Conservation (phyloP, 208 protist species). For the Jaenimonas drosophilae region DNA sequence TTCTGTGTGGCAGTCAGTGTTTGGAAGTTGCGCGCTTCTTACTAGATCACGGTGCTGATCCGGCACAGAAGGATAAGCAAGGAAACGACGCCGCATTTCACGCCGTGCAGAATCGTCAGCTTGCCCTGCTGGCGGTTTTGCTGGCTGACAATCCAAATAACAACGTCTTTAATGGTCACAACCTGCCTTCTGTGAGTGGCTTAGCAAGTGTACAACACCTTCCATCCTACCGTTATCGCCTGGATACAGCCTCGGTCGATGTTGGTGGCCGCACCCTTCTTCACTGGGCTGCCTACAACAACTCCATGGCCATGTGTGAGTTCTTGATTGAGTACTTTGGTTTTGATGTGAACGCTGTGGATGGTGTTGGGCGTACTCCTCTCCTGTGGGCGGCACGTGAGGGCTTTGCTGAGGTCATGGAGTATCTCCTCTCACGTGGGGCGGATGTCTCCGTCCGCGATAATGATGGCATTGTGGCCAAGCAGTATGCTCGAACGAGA, state of each 20-base stretch:
- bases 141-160: conserved; percentile 32
- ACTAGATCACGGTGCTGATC: conserved; percentile 60
- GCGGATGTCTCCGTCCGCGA: conserved; percentile 25
- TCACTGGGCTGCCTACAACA: conserved; percentile 71
- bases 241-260: conserved; percentile 35
- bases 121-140: conserved; percentile 48
- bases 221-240: conserved; percentile 20
- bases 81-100: conserved; percentile 50
- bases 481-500: conserved; percentile 42
- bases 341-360: conserved; percentile 26
- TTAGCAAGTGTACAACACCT: conserved; percentile 5
- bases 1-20: conserved; percentile 24
- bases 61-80: conserved; percentile 28
- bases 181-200: background rate
- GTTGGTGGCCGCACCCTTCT: conserved; percentile 52
- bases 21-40: conserved; percentile 42
- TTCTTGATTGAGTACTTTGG: conserved; percentile 67
- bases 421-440: conserved; percentile 42
- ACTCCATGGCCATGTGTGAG: conserved; percentile 37
- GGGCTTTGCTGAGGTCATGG: conserved; percentile 49
- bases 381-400: conserved; percentile 76
- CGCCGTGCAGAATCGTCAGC: conserved; percentile 38
- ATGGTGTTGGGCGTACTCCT: conserved; percentile 50
- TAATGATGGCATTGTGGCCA: conserved; percentile 38
- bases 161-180: no score